Evolutionary conservation across 1,139 yeast species (phyloP).

Genomic region (Kodamaea suecica): DNA sequence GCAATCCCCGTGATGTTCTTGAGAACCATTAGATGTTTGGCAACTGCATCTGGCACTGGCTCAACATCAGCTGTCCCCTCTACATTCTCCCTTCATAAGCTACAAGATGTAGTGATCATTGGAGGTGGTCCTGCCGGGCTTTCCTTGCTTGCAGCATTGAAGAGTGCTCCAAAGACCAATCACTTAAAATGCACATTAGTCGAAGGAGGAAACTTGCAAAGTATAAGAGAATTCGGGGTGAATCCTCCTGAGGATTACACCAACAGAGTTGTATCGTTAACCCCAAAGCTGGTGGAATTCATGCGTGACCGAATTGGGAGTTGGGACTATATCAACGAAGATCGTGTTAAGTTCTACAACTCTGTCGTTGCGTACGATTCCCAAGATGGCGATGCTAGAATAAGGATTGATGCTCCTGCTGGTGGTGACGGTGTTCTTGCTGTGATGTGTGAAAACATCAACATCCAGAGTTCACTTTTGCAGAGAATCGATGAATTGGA

Average conservation of each 20-base stretch:
- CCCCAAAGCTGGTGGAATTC: conserved; percentile 73
- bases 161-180: conserved; percentile 59
- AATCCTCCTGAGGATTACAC: conserved; percentile 61
- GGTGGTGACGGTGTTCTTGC: conserved; percentile 49
- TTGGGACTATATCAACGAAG: conserved; percentile 67
- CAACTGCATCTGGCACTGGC: conserved; percentile 9
- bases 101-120: conserved; percentile 75
- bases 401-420: conserved; percentile 64
- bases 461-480: conserved; percentile 72
- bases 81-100: conserved; percentile 9
- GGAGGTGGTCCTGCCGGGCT: conserved; percentile 99
- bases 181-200: conserved; percentile 64
- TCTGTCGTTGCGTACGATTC: conserved; percentile 79
- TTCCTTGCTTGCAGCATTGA: conserved; percentile 75
- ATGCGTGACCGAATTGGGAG: conserved; percentile 65
- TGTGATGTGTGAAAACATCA: conserved; percentile 85
- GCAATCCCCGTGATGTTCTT: no score
- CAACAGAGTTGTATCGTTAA: conserved; percentile 81
- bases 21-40: not conserved
- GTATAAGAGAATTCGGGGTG: conserved; percentile 49
- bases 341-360: conserved; percentile 76
- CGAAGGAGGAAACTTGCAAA: conserved; percentile 64
- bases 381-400: conserved; percentile 65
- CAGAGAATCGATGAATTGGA: conserved; percentile 53
- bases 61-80: not conserved